A percentile compares a stretch with the other conserved stretches of the same genome.
Conservation (phyloP, 345 rosid species). For the Camelina sativa region DNA sequence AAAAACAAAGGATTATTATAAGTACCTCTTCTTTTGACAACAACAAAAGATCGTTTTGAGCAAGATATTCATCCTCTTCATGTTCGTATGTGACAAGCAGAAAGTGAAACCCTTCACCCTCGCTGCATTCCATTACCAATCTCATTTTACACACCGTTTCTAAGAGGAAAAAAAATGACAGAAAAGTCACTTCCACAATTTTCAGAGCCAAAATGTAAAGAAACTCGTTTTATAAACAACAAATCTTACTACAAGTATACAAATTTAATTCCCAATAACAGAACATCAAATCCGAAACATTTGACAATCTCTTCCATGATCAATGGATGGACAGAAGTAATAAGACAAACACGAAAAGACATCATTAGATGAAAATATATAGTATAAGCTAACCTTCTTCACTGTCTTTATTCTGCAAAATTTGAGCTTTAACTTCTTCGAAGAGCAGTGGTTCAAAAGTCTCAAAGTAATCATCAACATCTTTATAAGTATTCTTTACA, state of each 20-base stretch:
- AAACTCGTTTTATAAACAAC: neutral
- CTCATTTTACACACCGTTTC: slow-evolving; percentile 66
- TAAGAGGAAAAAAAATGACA: slow-evolving; percentile 33
- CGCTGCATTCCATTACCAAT: slow-evolving; percentile 72
- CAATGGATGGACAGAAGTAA: neutral
- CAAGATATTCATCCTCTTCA: slow-evolving; percentile 56
- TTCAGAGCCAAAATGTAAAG: neutral
- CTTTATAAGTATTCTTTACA: slow-evolving; percentile 71
- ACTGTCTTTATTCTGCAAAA: slow-evolving; percentile 69
- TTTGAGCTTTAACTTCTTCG: slow-evolving; percentile 94
- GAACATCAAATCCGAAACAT: slow-evolving; percentile 19
- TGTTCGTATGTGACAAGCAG: slow-evolving; percentile 63
- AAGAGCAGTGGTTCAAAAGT: slow-evolving; percentile 88
- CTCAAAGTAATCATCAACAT: slow-evolving; percentile 74
- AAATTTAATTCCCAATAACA: neutral
- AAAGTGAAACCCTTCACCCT: slow-evolving; percentile 72
- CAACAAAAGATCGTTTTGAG: slow-evolving; percentile 83
- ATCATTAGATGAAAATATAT: neutral
- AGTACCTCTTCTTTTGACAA: slow-evolving; percentile 79
- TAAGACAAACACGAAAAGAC: neutral
- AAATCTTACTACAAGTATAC: neutral
- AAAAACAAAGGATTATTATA: neutral
- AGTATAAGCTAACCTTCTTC: slow-evolving; percentile 64
- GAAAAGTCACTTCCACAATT: slow-evolving; percentile 3
- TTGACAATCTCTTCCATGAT: slow-evolving; percentile 7